These are phyloP conservation scores for Davidsoniella australis DNA, from an alignment of 2,329 filamentous ascomycete species.

Conservation along the genomic window DNA sequence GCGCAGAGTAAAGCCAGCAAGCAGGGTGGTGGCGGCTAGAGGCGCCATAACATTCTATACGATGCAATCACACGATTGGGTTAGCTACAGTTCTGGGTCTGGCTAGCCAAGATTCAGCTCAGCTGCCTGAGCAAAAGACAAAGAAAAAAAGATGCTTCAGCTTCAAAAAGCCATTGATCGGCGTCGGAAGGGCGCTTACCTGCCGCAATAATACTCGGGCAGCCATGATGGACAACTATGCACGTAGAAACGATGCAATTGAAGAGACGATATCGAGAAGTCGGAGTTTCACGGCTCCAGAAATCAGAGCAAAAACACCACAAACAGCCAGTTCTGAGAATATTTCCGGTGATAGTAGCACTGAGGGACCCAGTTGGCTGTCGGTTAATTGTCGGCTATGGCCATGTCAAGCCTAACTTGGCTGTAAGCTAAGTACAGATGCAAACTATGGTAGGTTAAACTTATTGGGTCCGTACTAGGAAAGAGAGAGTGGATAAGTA, in stretches of 20 bases:
- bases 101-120: neutral
- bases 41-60: slow-evolving; percentile 34
- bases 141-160: neutral
- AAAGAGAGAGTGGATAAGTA: neutral
- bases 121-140: neutral
- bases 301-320: slow-evolving; percentile 4
- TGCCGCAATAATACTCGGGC: slow-evolving; percentile 41
- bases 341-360: slow-evolving; percentile 10
- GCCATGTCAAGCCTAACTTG: neutral
- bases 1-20: slow-evolving; percentile 30
- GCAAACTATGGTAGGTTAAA: too few species aligned
- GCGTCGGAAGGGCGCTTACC: slow-evolving; percentile 22
- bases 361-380: slow-evolving; percentile 3
- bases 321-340: slow-evolving; percentile 10
- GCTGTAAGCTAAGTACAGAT: too few species aligned
- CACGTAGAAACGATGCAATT: slow-evolving; percentile 1
- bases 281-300: slow-evolving; percentile 6
- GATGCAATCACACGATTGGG: slow-evolving; percentile 14
- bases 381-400: slow-evolving; percentile 12
- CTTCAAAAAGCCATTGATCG: neutral
- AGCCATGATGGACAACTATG: slow-evolving; percentile 31
- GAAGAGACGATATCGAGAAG: neutral
- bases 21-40: slow-evolving; percentile 34
- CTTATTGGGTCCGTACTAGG: neutral
- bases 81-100: neutral